Percentiles rank a stretch among this genome's conserved stretches.
These are phyloP conservation scores for Ophiostoma piceae DNA, from an alignment of 2,329 filamentous ascomycete genomes.

Conservation along the genomic window DNA sequence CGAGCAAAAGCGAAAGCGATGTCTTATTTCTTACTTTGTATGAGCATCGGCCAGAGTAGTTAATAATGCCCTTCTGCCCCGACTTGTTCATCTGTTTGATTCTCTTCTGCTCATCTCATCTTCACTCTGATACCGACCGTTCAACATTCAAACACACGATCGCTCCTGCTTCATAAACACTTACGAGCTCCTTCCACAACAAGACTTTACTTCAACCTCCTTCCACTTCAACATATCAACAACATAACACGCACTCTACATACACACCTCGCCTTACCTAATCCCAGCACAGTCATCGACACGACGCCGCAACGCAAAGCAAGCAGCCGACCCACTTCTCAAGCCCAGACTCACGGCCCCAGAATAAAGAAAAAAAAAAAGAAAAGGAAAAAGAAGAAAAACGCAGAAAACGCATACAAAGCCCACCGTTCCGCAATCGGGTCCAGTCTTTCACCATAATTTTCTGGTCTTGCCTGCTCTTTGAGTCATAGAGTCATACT, in stretches of 20 bases:
- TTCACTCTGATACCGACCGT: neutral
- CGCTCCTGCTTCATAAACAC: neutral
- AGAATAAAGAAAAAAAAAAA: conserved; percentile 6
- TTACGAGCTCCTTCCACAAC: neutral
- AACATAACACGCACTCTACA: neutral
- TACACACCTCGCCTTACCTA: conserved; percentile 1
- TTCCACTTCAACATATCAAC: neutral
- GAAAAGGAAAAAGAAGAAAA: neutral
- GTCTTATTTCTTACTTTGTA: neutral
- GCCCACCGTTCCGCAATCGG: conserved; percentile 26
- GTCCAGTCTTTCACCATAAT: conserved; percentile 21
- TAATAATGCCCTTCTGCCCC: conserved; percentile 15
- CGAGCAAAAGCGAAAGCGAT: conserved; percentile 20
- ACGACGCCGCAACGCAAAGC: conserved; percentile 1
- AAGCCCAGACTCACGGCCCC: conserved; percentile 1
- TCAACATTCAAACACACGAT: neutral
- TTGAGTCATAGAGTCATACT: conserved; percentile 21
- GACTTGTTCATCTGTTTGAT: neutral
- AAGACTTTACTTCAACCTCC: neutral
- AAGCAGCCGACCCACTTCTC: neutral
- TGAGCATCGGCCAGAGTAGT: conserved; percentile 8
- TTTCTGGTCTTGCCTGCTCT: conserved; percentile 24
- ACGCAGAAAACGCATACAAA: conserved; percentile 16
- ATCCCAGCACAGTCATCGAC: conserved; percentile 2
- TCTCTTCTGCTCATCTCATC: conserved; percentile 4